Evolutionary conservation across 2,329 filamentous ascomycete genomes (phyloP).

Genomic region (Fusarium phyllophilum): DNA sequence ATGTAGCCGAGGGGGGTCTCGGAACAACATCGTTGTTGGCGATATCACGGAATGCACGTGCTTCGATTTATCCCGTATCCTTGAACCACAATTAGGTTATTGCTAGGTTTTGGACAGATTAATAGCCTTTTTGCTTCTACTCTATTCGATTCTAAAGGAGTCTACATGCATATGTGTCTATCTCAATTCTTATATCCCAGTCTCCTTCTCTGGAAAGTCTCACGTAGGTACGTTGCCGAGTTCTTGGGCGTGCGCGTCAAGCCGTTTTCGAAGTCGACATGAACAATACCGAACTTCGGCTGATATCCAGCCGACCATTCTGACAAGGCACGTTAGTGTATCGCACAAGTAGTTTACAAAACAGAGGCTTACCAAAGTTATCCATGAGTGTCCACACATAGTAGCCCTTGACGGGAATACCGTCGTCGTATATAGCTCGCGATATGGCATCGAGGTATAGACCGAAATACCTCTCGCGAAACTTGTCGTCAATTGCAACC

Average conservation of each 20-base stretch:
- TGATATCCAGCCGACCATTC: constrained; percentile 52
- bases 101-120: background rate
- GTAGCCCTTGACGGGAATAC: background rate
- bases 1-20: background rate
- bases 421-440: background rate
- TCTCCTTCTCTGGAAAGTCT: background rate
- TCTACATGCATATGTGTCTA: background rate
- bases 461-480: background rate
- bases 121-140: background rate
- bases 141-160: background rate
- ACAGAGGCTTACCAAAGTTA: background rate
- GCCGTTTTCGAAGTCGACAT: constrained; percentile 50
- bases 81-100: background rate
- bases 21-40: too few species aligned
- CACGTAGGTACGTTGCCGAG: constrained; percentile 37
- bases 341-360: background rate
- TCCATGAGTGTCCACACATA: constrained; percentile 7
- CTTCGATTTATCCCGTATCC: background rate
- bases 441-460: background rate
- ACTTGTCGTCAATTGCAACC: background rate
- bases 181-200: background rate
- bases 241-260: constrained; percentile 52
- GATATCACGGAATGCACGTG: background rate
- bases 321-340: background rate
- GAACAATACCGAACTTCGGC: constrained; percentile 52